Conservation (phyloP, 768 basidiomycete species). For the Lenzites betulinus region DNA sequence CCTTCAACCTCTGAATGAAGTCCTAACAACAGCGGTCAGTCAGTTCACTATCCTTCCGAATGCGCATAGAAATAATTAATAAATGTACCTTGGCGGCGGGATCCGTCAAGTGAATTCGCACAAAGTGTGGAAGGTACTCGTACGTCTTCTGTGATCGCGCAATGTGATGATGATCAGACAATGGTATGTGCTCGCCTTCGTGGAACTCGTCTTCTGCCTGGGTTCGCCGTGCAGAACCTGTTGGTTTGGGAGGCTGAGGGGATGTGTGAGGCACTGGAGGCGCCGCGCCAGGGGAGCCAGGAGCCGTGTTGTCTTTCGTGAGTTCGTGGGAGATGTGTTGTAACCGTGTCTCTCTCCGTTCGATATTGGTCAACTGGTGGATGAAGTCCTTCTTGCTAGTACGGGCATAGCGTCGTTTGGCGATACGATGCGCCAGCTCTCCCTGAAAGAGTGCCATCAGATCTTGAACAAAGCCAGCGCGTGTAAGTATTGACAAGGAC, state of each 20-base stretch:
- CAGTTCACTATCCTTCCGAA: not conserved
- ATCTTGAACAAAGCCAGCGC: no score
- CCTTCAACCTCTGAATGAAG: not conserved
- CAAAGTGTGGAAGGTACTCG: not conserved
- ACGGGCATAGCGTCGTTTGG: not conserved
- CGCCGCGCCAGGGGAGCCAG: no score
- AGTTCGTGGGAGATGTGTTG: not conserved
- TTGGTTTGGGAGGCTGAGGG: no score
- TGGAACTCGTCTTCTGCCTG: not conserved
- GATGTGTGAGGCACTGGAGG: no score
- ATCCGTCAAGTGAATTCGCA: not conserved
- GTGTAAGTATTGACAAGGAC: no score
- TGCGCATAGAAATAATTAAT: not conserved
- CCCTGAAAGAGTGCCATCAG: not conserved
- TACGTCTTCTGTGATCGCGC: not conserved
- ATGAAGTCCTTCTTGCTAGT: conserved; percentile 2
- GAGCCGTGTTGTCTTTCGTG: not conserved
- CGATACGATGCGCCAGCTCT: not conserved
- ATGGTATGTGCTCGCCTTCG: not conserved
- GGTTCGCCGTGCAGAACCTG: no score
- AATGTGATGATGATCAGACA: not conserved
- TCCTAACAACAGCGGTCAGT: not conserved
- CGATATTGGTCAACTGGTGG: not conserved
- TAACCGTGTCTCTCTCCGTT: not conserved
- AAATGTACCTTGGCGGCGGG: not conserved